These are phyloP conservation scores for Ustilago lituana DNA, from an alignment of 1,284 basidiomycete genomes.

Conservation along the genomic window DNA sequence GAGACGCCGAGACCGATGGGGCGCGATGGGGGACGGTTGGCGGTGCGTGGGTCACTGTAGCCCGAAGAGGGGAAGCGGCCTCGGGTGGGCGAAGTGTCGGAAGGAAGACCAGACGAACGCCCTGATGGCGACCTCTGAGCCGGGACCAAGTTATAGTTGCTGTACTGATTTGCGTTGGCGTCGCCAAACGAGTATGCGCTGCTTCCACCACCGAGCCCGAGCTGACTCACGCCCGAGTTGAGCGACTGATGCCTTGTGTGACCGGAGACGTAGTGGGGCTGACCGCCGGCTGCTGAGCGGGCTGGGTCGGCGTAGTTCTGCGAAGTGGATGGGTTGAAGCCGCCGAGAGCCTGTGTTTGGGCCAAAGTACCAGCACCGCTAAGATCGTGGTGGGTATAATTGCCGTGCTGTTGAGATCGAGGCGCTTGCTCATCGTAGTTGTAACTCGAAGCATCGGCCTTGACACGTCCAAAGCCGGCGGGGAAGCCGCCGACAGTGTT, in stretches of 20 bases:
- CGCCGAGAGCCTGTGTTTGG: conserved; percentile 40
- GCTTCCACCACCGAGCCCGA: conserved; percentile 27
- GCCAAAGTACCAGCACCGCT: conserved; percentile 23
- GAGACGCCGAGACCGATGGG: conserved; percentile 39
- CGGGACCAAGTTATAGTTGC: conserved; percentile 43
- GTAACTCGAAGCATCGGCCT: conserved; percentile 31
- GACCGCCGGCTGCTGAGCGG: conserved; percentile 8
- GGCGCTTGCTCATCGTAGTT: conserved; percentile 46
- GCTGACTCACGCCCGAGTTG: conserved; percentile 36
- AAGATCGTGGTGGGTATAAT: conserved; percentile 48
- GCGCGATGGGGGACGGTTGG: conserved; percentile 28
- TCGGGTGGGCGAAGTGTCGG: conserved; percentile 38
- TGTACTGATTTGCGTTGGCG: conserved; percentile 33
- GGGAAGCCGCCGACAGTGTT: conserved; percentile 26
- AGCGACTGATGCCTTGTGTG: conserved; percentile 44
- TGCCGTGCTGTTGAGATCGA: conserved; percentile 45
- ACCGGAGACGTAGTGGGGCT: conserved; percentile 19
- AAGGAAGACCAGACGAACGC: conserved; percentile 17
- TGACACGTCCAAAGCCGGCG: conserved; percentile 27
- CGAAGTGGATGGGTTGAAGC: conserved; percentile 27
- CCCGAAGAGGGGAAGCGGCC: conserved; percentile 39
- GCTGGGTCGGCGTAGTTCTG: conserved; percentile 27
- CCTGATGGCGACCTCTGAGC: conserved; percentile 34
- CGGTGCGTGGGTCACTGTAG: conserved; percentile 33
- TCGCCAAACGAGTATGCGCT: conserved; percentile 33